Base-by-base conservation (phyloP, 805 yeast species). In the Candida peoriensis region DNA sequence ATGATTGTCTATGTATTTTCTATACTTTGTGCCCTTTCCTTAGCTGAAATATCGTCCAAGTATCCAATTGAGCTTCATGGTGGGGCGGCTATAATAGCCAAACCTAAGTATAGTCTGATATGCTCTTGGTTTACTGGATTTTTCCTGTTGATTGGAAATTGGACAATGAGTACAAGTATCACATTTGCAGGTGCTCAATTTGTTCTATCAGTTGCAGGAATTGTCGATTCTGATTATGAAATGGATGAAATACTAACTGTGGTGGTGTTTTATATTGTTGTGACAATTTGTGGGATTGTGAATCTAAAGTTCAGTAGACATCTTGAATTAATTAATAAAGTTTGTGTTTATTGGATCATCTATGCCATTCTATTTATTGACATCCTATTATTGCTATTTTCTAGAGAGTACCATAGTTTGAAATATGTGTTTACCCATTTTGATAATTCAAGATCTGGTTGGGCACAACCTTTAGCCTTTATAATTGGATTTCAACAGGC, bases 61-160 rank as follows among this genome's bases (percentile, higher is more conserved):
- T 83, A 76, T 44, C 93, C 93, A 0, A 76, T 82, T 17, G 81
- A 86, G 21, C 77, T 82, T 1, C 85, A 83, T 50, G 89, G 83
- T 36, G 81, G 81, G 57, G 78, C 86, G 46, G 84, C 86, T 8
- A 73, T 83, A 39, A 58, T 83, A 27, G 78, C 87, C 13, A 72
- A 71, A 35, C 74, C 73, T 11, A 64, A 64, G 30, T 72, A 75
- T 40, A 70, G 82, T n/a, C 56, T 70, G 24, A 53, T 74, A 5
- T 64, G 78, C 32, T 76, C 87, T 3, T 83, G 90, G 90, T 76
- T 72, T 48, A 80, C 86, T 0, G 93, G 93, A 0, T 83, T 89
- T 83, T 72, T 77, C 41, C 60, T 81, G 34, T 61, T 82, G 14
- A 65, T 83, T 18, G 93, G 93, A 1, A 82, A 81, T 51, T 78